phyloP scores from a whole-genome alignment of 176 grass and related monocot genomes.

The Raddia guianensis region DNA sequence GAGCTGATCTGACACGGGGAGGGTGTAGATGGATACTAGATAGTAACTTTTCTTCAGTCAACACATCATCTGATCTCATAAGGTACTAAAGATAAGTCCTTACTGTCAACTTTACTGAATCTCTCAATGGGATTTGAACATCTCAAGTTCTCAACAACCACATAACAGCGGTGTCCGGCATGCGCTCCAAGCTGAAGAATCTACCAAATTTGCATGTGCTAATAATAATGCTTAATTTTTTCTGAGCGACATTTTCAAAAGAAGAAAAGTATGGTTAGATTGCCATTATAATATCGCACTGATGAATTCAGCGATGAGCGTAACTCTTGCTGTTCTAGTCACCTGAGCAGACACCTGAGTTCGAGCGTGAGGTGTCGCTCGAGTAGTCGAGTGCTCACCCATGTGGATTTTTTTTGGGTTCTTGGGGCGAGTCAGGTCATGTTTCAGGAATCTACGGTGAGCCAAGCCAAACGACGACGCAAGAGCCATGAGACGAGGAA shows the following conservation, averaged over 20 bases:
- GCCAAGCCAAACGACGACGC: too few relatives aligned
- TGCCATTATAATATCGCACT: not conserved
- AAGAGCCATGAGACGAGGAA: too few relatives aligned
- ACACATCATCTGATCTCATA: not conserved
- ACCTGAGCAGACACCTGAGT: too few relatives aligned
- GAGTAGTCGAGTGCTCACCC: too few relatives aligned
- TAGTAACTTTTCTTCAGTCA: conserved; percentile 12
- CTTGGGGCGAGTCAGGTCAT: too few relatives aligned
- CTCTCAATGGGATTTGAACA: not conserved
- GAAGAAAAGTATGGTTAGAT: not conserved
- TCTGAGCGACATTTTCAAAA: not conserved
- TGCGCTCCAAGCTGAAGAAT: not conserved
- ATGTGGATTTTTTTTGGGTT: too few relatives aligned
- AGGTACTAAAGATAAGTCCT: too few relatives aligned
- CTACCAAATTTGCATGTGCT: not conserved
- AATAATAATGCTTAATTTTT: not conserved
- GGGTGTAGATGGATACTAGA: not conserved
- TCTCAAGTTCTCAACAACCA: conserved; percentile 21
- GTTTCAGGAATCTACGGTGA: too few relatives aligned
- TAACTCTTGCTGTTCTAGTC: too few relatives aligned
- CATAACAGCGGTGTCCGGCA: not conserved
- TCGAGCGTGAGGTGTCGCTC: too few relatives aligned
- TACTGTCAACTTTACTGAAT: not conserved
- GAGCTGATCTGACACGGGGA: not conserved
- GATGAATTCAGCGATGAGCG: too few relatives aligned